Evolutionary conservation across 352 stramenopile genomes (phyloP).

Genomic region (Thraustochytrium sp.): DNA sequence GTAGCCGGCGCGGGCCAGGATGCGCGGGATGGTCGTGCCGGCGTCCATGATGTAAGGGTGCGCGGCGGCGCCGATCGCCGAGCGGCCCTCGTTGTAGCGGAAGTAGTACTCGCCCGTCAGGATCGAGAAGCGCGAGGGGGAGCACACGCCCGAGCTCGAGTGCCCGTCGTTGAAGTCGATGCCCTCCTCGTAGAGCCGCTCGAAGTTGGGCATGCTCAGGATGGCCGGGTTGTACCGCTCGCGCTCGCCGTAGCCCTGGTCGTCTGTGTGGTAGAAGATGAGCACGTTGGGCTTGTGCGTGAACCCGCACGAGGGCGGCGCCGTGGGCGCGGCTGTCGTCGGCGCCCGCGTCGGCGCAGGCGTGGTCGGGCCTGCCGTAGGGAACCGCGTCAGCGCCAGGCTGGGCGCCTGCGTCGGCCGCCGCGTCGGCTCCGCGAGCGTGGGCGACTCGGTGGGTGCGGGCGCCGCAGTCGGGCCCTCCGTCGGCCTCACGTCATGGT

Average conservation of each 20-base stretch:
- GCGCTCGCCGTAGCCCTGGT: neutral
- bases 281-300: neutral
- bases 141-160: neutral
- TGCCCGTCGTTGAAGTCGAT: neutral
- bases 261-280: neutral
- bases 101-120: neutral
- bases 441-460: too few species aligned
- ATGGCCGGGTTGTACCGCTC: neutral
- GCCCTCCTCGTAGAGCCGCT: neutral
- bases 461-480: too few species aligned
- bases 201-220: neutral
- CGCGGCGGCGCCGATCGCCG: neutral
- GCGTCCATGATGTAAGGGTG: neutral
- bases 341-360: too few species aligned
- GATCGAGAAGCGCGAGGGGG: neutral
- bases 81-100: neutral
- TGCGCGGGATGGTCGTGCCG: neutral
- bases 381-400: too few species aligned
- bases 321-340: too few species aligned
- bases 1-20: neutral
- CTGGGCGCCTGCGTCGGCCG: too few species aligned
- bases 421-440: too few species aligned
- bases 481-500: too few species aligned
- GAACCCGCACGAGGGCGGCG: too few species aligned
- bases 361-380: too few species aligned